Evolutionary conservation across 1,284 basidiomycete species (phyloP).

Genomic region (Leucoagaricus sp.): DNA sequence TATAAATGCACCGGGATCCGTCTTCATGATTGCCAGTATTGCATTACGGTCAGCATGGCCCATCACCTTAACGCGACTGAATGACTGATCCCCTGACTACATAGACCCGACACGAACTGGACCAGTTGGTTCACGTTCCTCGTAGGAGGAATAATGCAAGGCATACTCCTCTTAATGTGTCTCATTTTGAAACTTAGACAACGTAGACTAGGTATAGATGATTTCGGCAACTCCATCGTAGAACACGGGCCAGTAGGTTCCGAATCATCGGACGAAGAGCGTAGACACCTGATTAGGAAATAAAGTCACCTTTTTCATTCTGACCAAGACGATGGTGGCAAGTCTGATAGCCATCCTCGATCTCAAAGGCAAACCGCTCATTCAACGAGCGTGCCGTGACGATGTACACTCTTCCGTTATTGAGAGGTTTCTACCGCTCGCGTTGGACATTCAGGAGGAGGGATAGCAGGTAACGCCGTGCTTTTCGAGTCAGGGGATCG

Average conservation of each 20-base stretch:
- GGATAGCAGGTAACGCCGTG: constrained; percentile 94
- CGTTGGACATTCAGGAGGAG: constrained; percentile 98
- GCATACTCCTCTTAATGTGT: constrained; percentile 79
- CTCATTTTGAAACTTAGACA: constrained; percentile 83
- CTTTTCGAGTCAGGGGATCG: constrained; percentile 91
- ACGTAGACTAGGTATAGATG: constrained; percentile 78
- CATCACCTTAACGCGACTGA: constrained; percentile 4
- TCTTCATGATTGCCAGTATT: constrained; percentile 87
- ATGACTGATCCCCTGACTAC: not conserved
- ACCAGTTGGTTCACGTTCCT: constrained; percentile 90
- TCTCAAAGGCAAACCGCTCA: constrained; percentile 97
- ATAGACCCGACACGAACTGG: constrained; percentile 81
- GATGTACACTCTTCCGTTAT: constrained; percentile 90
- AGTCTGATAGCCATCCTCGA: constrained; percentile 91
- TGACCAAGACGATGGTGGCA: constrained; percentile 37
- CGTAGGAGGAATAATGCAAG: constrained; percentile 87
- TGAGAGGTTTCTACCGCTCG: constrained; percentile 92
- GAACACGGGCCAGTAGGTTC: too few species aligned
- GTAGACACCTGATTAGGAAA: constrained; percentile 9
- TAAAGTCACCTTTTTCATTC: not conserved
- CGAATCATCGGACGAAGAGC: too few species aligned
- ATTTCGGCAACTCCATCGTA: constrained; percentile 81
- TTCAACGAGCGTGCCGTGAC: constrained; percentile 97
- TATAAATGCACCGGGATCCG: constrained; percentile 88
- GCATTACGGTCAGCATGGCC: constrained; percentile 50